Evolutionary conservation across 306 rosid genomes (phyloP), one percentile per base, ranked within the genome.

Genomic region (Carpinus fangiana): DNA sequence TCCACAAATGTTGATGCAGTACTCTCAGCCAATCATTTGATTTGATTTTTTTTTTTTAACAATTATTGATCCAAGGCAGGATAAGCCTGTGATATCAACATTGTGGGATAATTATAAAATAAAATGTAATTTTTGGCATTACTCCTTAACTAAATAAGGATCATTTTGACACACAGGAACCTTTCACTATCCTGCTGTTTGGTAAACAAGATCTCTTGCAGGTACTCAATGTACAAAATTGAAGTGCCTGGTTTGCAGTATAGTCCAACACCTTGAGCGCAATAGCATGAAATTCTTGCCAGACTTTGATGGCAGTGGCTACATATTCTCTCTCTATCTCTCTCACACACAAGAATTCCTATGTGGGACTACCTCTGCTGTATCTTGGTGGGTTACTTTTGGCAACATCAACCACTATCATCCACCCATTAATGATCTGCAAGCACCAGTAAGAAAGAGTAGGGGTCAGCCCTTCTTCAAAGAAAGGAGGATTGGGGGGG

Each of bases 351-450:
- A 41, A 83, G 51, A 62, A 31, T 31, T 31, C 69, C 69, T 62
- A 62, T 83, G 86, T 79, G 34, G 78, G 76, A 14, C 43, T 80
- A 50, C 82, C 81, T 20, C 86, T 68, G 80, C 78, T 75, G 71
- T 81, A 78, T 81, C 86, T 90, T 56, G 89, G 84, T 31, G 91
- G 87, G 79, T 47, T 86, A 62, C 82, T 76, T 83, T 87, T 94
- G 70, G 97, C 98, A 79, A 83, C 92, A 86, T 94, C 98, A 47
- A 92, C 98, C 72, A 92, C 94, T 74, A 92, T 92, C 97, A 94
- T 92, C 97, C 97, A 90, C 17, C 97, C 98, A 82, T 94, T 94
- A 54, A 94, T 92, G 81, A 94, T 92, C 97, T 94, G 88, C 82
- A 80, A 70, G 69, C 34, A 79, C 57, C 66, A 57, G 65, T 74